A percentile compares a stretch with the other conserved stretches of the same genome.
Conservation (phyloP, 139 green algal genomes). For the Cymbomonas tetramitiformis region DNA sequence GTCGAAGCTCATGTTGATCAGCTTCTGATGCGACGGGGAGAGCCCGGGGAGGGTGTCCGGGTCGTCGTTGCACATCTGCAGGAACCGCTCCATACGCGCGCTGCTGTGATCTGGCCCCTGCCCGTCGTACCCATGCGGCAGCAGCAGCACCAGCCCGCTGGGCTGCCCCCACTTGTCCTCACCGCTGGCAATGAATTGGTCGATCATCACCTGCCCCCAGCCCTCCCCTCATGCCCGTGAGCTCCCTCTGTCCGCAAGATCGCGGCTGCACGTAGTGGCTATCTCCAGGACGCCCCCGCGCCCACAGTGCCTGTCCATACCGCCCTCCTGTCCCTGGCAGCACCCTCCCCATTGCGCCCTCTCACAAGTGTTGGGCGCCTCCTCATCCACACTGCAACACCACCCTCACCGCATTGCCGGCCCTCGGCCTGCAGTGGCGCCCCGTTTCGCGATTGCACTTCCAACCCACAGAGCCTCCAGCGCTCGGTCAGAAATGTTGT, state of each 20-base stretch:
- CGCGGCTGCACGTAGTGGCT: background rate
- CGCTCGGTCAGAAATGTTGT: no score
- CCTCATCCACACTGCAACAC: no score
- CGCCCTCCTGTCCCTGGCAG: no score
- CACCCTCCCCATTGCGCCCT: no score
- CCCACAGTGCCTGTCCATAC: no score
- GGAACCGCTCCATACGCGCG: constrained; percentile 58
- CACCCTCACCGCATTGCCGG: no score
- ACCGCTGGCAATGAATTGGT: constrained; percentile 57
- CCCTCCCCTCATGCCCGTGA: background rate
- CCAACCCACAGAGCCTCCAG: no score
- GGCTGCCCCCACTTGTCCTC: constrained; percentile 67
- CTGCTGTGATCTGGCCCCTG: constrained; percentile 62
- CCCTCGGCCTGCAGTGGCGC: no score
- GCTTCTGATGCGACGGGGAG: constrained; percentile 13
- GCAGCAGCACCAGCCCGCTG: constrained; percentile 53
- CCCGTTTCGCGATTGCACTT: no score
- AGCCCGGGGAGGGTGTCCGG: constrained; percentile 44
- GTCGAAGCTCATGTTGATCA: constrained; percentile 27
- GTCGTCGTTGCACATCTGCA: constrained; percentile 49
- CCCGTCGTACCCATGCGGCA: constrained; percentile 87
- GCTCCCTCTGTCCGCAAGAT: background rate
- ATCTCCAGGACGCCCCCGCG: no score
- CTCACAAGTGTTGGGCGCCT: no score
- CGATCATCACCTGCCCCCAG: constrained; percentile 63